Conservation (phyloP, 306 rosid species). For the Castanea mollissima region DNA sequence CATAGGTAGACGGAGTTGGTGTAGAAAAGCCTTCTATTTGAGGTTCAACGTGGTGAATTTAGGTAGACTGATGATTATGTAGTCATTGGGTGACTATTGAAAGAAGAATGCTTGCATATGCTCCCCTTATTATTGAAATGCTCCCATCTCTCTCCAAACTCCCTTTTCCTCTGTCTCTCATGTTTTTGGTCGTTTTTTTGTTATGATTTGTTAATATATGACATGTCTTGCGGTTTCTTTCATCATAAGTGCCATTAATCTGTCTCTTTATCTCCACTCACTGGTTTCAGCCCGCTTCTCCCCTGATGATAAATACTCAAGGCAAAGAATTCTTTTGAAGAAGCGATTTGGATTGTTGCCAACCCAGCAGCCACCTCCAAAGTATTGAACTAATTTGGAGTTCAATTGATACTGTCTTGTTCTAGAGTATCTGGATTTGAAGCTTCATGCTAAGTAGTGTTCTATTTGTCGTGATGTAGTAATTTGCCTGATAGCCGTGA, state of each 20-base stretch:
- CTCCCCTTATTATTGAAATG: slow-evolving; percentile 2
- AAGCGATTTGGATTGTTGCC: slow-evolving; percentile 91
- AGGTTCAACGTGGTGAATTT: too few species aligned
- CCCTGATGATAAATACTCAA: slow-evolving; percentile 80
- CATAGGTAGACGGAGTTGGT: too few species aligned
- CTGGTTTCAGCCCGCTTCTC: slow-evolving; percentile 88
- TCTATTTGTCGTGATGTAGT: too few species aligned
- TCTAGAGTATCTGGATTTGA: not conserved
- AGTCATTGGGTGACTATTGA: not conserved
- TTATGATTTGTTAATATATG: not conserved
- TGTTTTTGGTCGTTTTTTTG: too few species aligned
- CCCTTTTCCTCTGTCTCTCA: not conserved
- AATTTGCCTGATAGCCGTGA: too few species aligned
- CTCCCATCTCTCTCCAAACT: slow-evolving; percentile 2
- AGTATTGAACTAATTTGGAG: slow-evolving; percentile 42
- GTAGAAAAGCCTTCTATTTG: too few species aligned
- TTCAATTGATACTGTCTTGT: not conserved
- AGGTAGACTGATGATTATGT: not conserved
- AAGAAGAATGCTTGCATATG: not conserved
- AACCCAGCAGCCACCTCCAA: slow-evolving; percentile 73
- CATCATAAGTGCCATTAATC: not conserved
- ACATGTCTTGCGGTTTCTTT: not conserved
- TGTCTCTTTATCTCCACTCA: slow-evolving; percentile 5
- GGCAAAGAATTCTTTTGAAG: slow-evolving; percentile 80
- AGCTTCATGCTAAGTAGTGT: too few species aligned